Conservation (phyloP, 1,284 basidiomycete species). For the Rhodotorula sp. region DNA sequence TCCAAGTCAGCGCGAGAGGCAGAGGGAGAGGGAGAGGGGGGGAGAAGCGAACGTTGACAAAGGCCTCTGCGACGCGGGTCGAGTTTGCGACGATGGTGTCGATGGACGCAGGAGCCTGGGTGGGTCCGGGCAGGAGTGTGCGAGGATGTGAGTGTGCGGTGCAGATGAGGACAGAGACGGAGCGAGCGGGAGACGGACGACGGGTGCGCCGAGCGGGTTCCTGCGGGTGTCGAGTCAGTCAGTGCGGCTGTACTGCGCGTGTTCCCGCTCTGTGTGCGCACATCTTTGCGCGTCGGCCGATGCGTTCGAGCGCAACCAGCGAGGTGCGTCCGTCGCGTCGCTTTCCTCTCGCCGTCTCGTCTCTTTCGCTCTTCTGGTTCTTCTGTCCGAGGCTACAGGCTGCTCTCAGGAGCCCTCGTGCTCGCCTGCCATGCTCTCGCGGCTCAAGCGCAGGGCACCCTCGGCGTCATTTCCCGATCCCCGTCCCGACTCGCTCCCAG, state of each 20-base stretch:
- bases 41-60: slow-evolving; percentile 12
- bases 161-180: background rate
- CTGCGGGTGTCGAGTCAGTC: background rate
- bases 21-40: background rate
- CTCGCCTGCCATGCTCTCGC: slow-evolving; percentile 26
- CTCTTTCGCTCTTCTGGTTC: background rate
- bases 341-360: background rate
- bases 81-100: slow-evolving; percentile 25
- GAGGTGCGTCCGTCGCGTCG: background rate
- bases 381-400: background rate
- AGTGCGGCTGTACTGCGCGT: background rate
- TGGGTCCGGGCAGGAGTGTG: too few species aligned
- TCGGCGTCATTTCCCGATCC: slow-evolving; percentile 3
- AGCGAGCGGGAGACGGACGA: slow-evolving; percentile 1
- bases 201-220: slow-evolving; percentile 14
- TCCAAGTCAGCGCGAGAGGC: background rate
- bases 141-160: background rate
- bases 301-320: background rate
- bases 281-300: background rate
- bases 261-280: background rate
- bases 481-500: background rate
- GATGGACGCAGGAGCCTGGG: slow-evolving; percentile 16
- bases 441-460: slow-evolving; percentile 30
- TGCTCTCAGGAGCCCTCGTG: too few species aligned
- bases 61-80: slow-evolving; percentile 27